Evolutionary conservation across 805 yeast genomes (phyloP), one percentile per base, ranked within the genome.

Genomic region (Brettanomyces bruxellensis): DNA sequence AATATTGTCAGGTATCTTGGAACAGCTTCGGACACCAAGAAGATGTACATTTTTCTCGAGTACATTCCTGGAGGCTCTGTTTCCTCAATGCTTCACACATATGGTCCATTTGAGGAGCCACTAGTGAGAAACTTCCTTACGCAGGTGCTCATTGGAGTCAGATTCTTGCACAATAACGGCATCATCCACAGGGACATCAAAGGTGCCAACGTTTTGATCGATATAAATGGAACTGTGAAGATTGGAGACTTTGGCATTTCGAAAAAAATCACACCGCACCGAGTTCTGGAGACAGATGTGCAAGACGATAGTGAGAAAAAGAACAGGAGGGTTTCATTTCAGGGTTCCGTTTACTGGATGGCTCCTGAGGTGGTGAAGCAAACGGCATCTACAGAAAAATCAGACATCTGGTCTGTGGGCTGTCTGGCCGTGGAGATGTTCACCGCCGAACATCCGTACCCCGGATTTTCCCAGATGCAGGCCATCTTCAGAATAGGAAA

Each of bases 291-390:
- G 3, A 40, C 34, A 11, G 49, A 39, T 3, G 35, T 34, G 3
- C 48, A 18, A 1, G 85, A 34, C 67, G 72, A 42, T 73, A 72
- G 55, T 49, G 72, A 57, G 68, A 34, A 36, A 40, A 70, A 65
- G 65, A 64, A 65, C 40, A 78, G 76, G 52, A 75, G 97, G 40
- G 90, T 86, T 2, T 88, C 96, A 0, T 67, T 88, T 45, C 97
- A 91, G 64, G 99, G 99, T 0, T 87, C 96, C 0, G 89, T 91
- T 0, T 93, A 83, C 60, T 93, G 99, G 98, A 93, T 93, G 99
- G 98, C 99, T 0, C 99, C 99, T 0, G 99, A 93, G 61, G 98
- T 93, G 7, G 98, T 93, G 14, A 87, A 89, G 57, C 97, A 90
- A 59, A 82, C 86, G 2, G 86, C 89, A 0, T 86, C 91, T 45